Conservation (phyloP, 768 basidiomycete genomes). For the Suillus brevipes region DNA sequence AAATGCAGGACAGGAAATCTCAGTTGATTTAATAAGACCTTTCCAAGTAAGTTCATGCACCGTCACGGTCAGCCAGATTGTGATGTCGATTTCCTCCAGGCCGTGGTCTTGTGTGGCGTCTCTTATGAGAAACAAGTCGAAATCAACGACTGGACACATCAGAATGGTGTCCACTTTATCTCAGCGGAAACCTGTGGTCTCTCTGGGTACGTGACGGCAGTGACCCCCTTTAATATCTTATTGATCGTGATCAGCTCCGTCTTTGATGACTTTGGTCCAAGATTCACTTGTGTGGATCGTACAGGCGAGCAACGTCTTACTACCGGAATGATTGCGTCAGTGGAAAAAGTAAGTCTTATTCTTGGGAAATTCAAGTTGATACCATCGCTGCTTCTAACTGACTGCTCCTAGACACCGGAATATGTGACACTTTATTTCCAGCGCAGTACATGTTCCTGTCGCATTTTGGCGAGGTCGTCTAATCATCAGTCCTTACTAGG, state of each 20-base stretch:
- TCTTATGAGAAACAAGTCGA: constrained; percentile 82
- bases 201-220: constrained; percentile 68
- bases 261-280: constrained; percentile 95
- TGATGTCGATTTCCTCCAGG: constrained; percentile 44
- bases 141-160: constrained; percentile 94
- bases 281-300: constrained; percentile 95
- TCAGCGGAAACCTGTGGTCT: constrained; percentile 89
- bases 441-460: no score
- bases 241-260: constrained; percentile 57
- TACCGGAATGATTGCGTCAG: constrained; percentile 95
- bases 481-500: no score
- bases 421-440: no score
- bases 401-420: no score
- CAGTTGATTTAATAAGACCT: constrained; percentile 76
- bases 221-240: constrained; percentile 1
- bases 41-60: constrained; percentile 69
- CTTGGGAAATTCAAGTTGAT: no score
- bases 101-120: constrained; percentile 83
- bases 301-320: constrained; percentile 93
- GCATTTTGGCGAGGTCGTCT: no score
- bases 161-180: constrained; percentile 88
- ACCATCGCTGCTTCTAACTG: no score
- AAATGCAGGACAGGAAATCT: constrained; percentile 71
- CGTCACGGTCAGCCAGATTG: neutral
- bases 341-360: constrained; percentile 66